Evolutionary conservation across 352 stramenopile genomes (phyloP).

Genomic region (Globisporangium cederbergense): DNA sequence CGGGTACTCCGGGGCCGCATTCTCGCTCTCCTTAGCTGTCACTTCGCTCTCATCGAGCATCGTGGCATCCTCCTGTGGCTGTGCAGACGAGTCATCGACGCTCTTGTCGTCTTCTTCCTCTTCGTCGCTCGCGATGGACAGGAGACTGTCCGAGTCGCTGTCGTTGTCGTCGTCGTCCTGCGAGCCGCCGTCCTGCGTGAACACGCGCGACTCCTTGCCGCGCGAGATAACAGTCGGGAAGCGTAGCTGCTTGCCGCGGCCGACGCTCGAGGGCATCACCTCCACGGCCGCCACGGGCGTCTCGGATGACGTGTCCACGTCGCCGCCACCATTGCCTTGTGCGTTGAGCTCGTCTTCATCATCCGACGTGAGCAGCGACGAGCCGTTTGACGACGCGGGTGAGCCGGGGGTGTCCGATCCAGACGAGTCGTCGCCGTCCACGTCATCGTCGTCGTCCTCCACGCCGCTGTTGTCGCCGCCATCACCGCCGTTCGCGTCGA

Average conservation of each 20-base stretch:
- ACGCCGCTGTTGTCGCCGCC: conserved; percentile 24
- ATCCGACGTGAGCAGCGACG: conserved; percentile 31
- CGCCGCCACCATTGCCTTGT: conserved; percentile 15
- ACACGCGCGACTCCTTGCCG: conserved; percentile 60
- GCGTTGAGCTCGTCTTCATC: conserved; percentile 19
- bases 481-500: conserved; percentile 20
- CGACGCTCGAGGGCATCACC: conserved; percentile 67
- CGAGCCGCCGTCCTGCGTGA: conserved; percentile 35
- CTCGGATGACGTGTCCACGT: conserved; percentile 15
- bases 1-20: conserved; percentile 32
- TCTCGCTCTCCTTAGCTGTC: conserved; percentile 14
- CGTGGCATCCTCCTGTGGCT: conserved; percentile 4
- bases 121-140: conserved; percentile 67
- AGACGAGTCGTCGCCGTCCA: conserved; percentile 19
- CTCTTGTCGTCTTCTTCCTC: conserved; percentile 48
- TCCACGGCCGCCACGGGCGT: conserved; percentile 45
- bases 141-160: conserved; percentile 70
- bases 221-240: conserved; percentile 68
- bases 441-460: conserved; percentile 24
- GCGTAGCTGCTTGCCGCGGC: conserved; percentile 74
- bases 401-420: conserved; percentile 24
- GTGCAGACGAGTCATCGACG: neutral
- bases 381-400: conserved; percentile 25
- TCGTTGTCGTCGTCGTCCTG: conserved; percentile 23
- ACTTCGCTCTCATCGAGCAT: conserved; percentile 14